Evolutionary conservation across 495 filamentous ascomycete species (phyloP), one percentile per base, ranked within the genome.

Genomic region (Penicillium cataractarum): DNA sequence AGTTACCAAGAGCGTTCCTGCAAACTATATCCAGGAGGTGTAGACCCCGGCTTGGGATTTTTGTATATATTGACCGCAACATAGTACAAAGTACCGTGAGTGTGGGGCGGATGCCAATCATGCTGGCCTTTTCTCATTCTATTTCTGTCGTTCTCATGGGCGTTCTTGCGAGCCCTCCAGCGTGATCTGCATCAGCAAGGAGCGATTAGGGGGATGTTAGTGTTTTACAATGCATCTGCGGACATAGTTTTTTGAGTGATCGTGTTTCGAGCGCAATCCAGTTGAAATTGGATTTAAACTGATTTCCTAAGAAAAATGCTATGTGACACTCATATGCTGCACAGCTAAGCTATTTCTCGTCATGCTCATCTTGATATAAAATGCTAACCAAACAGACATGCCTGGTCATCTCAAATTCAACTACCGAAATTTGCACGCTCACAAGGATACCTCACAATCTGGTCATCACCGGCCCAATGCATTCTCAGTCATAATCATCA

Each of bases 1-100:
- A n/a, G 77, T 84, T 46, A 91, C 89, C n/a, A 93, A 89, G 78
- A 96, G 91, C 71, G 94, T 99, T 52, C 94, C 94, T 17, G 92
- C 93, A 48, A 95, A 91, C 75, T 99, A 97, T 76, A 85, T 99
- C 58, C 90, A 92, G 74, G 86, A 86, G 70, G 86, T 93, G 55
- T 82, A 76, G 69, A 55, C 3, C 51, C 22, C 27, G 24, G 22
- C 12, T 19, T 19, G 39, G 10, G 48, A 9, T 31, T 19, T 68
- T 46, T 66, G 61, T 66, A 63, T 61, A 61, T 53, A 49, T n/a
- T 32, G 15, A 19, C 17, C 31, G 44, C 31, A 19, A 51, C 62
- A 67, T 29, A 40, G 52, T 53, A 24, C 31, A 31, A 35, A 35
- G 19, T n/a, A 17, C 31, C 22, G 39, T 58, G 33, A 42, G 6